Evolutionary conservation across 2,329 filamentous ascomycete species (phyloP).

Genomic region (Amauroascus verrucosus): DNA sequence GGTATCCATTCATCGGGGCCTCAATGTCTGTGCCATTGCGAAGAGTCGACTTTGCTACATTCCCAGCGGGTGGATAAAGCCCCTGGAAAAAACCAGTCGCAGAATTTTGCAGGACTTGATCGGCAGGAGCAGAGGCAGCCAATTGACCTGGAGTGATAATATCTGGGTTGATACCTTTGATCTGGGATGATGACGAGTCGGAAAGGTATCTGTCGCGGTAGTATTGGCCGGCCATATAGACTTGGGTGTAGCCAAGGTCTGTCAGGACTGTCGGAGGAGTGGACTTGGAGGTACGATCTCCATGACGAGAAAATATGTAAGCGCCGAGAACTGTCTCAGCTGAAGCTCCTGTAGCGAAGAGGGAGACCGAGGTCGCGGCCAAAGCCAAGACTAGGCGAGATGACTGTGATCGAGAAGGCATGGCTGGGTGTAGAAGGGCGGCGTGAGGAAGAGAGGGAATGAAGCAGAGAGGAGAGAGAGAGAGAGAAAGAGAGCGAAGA

Average conservation of each 20-base stretch:
- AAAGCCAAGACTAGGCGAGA: slow-evolving; percentile 1
- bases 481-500: no score
- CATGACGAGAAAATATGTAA: slow-evolving; percentile 83
- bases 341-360: slow-evolving; percentile 18
- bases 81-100: slow-evolving; percentile 73
- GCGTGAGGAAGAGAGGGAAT: not conserved
- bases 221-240: slow-evolving; percentile 61
- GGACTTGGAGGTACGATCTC: slow-evolving; percentile 73
- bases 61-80: slow-evolving; percentile 68
- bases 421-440: not conserved
- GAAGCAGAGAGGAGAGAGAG: not conserved
- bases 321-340: slow-evolving; percentile 66
- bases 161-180: slow-evolving; percentile 56
- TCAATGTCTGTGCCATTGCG: slow-evolving; percentile 58
- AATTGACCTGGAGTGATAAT: slow-evolving; percentile 61
- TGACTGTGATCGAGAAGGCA: slow-evolving; percentile 6
- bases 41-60: slow-evolving; percentile 49
- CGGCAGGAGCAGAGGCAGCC: slow-evolving; percentile 58
- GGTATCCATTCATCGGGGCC: slow-evolving; percentile 67
- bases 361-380: slow-evolving; percentile 18
- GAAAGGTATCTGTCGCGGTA: slow-evolving; percentile 68
- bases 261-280: slow-evolving; percentile 63
- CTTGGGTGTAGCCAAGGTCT: slow-evolving; percentile 65
- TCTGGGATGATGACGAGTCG: slow-evolving; percentile 47
- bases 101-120: slow-evolving; percentile 70